A percentile compares a stretch with the other conserved stretches of the same genome.
Evolutionary conservation across 345 rosid species (phyloP).

Genomic region (Zanthoxylum bungeanum): DNA sequence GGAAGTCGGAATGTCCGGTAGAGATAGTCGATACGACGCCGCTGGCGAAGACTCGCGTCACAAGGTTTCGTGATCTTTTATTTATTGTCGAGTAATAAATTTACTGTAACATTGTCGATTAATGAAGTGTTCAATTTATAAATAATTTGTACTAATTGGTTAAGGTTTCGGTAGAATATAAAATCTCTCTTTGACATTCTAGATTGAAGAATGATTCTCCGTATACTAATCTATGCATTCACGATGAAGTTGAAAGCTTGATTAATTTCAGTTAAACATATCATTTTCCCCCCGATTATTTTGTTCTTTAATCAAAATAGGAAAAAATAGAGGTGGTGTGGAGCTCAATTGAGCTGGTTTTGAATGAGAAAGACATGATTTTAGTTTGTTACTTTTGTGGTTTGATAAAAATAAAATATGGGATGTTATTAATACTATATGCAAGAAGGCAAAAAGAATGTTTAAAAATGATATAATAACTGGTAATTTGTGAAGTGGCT

Average conservation of each 20-base stretch:
- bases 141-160: not conserved
- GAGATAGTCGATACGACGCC: conserved; percentile 1
- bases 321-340: not conserved
- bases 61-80: conserved; percentile 1
- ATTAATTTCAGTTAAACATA: not conserved
- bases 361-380: not conserved
- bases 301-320: not conserved
- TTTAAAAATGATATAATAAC: not conserved
- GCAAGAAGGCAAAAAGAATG: not conserved
- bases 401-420: not conserved
- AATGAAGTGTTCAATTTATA: not conserved
- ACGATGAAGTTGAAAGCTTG: not conserved
- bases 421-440: not conserved
- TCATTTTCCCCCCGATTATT: no score
- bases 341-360: not conserved
- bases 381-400: not conserved
- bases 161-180: not conserved
- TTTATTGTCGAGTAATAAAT: not conserved
- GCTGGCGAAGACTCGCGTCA: conserved; percentile 8
- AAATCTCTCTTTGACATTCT: not conserved
- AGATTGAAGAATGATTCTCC: not conserved
- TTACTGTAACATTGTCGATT: not conserved
- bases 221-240: no score
- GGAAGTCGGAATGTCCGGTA: conserved; percentile 8
- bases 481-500: conserved; percentile 1